phyloP scores from a whole-genome alignment of 371 early-diverging fungal genomes.

The Rhizomucor pusillus region DNA sequence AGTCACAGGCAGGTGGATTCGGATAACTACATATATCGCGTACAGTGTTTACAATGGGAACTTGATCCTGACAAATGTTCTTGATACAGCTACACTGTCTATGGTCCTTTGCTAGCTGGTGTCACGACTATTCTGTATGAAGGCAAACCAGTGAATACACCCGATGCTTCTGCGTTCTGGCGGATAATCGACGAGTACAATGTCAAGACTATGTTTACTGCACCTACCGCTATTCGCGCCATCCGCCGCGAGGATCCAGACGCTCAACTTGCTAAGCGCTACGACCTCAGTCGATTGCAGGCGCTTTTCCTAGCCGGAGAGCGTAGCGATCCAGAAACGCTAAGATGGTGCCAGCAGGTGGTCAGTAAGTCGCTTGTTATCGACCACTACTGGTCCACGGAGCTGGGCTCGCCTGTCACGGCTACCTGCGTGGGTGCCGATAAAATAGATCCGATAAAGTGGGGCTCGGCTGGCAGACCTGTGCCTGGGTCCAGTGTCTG shows the following conservation, averaged over 20 bases:
- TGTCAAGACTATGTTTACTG: conserved; percentile 84
- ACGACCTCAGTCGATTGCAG: conserved; percentile 58
- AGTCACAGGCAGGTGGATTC: conserved; percentile 65
- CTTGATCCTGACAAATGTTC: neutral
- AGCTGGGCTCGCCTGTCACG: conserved; percentile 72
- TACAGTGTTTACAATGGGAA: neutral
- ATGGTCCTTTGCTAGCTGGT: conserved; percentile 88
- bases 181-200: conserved; percentile 75
- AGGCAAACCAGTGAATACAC: conserved; percentile 84
- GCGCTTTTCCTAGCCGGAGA: conserved; percentile 90
- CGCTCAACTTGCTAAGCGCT: conserved; percentile 50
- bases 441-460: conserved; percentile 23
- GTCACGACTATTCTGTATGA: conserved; percentile 89
- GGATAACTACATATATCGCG: neutral
- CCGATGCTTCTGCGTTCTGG: conserved; percentile 82
- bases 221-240: conserved; percentile 90
- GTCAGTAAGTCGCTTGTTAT: conserved; percentile 55
- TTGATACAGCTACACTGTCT: conserved; percentile 68
- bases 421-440: conserved; percentile 63
- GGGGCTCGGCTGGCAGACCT: conserved; percentile 71
- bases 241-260: conserved; percentile 81
- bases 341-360: conserved; percentile 61
- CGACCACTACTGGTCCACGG: conserved; percentile 97
- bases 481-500: conserved; percentile 77
- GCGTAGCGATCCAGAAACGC: conserved; percentile 82